These are phyloP conservation scores for Solanum arcanum DNA, from an alignment of 257 asterid species.

Conservation along the genomic window DNA sequence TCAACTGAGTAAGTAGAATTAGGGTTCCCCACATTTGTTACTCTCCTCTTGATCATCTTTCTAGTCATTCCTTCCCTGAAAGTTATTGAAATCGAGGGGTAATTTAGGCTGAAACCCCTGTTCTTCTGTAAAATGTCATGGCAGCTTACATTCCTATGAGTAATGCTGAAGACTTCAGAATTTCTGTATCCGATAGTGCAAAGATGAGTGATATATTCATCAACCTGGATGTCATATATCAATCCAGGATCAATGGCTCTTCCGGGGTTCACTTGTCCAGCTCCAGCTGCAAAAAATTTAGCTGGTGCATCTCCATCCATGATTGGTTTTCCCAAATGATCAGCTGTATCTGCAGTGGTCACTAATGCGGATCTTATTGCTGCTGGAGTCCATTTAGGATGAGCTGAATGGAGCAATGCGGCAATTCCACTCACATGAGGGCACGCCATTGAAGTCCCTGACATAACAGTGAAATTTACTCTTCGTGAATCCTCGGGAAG, in stretches of 20 bases:
- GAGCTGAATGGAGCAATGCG: conserved; percentile 58
- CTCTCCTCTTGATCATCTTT: conserved; percentile 38
- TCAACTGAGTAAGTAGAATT: conserved; percentile 19
- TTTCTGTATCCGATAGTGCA: conserved; percentile 55
- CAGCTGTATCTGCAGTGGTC: conserved; percentile 65
- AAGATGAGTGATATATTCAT: conserved; percentile 57
- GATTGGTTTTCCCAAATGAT: conserved; percentile 54
- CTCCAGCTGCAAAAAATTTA: conserved; percentile 58
- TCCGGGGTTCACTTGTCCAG: conserved; percentile 78
- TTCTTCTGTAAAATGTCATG: conserved; percentile 36
- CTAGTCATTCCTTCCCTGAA: conserved; percentile 41
- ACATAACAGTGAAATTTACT: conserved; percentile 84
- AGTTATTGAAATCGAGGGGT: conserved; percentile 61
- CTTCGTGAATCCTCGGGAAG: conserved; percentile 80
- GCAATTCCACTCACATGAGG: conserved; percentile 85
- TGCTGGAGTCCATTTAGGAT: conserved; percentile 78
- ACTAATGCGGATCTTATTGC: conserved; percentile 79
- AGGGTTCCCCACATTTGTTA: conserved; percentile 61
- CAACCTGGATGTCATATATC: conserved; percentile 53
- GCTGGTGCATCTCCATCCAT: conserved; percentile 73
- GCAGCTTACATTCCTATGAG: conserved; percentile 80
- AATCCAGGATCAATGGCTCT: conserved; percentile 75
- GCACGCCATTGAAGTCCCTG: conserved; percentile 96
- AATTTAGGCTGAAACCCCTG: conserved; percentile 77
- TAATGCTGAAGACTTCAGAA: conserved; percentile 61